Evolutionary conservation across 768 basidiomycete species (phyloP).

Genomic region (Coprinopsis sp.): DNA sequence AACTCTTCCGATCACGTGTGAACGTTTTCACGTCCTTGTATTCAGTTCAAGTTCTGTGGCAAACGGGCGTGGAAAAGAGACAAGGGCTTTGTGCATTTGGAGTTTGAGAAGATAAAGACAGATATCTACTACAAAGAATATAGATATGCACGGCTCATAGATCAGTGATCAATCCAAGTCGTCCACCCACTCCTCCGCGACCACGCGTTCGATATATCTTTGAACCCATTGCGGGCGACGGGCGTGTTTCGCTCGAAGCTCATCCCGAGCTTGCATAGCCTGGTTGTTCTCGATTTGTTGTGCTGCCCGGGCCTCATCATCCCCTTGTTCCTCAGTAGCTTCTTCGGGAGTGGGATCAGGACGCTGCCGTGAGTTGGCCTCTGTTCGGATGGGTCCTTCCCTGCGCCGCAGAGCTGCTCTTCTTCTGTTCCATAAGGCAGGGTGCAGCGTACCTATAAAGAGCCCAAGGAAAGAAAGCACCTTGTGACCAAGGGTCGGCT

Average conservation of each 20-base stretch:
- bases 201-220: conserved; percentile 60
- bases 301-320: conserved; percentile 22
- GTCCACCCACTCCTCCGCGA: conserved; percentile 64
- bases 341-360: conserved; percentile 13
- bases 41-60: background rate
- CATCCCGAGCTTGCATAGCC: conserved; percentile 34
- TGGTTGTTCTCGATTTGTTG: conserved; percentile 23
- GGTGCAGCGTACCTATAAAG: conserved; percentile 59
- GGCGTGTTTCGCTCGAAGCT: conserved; percentile 44
- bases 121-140: background rate
- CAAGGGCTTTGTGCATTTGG: background rate
- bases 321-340: conserved; percentile 16
- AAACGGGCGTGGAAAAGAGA: background rate
- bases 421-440: conserved; percentile 70
- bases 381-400: conserved; percentile 65
- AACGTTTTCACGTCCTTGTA: background rate
- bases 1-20: conserved; percentile 3
- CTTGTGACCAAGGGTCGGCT: conserved; percentile 50
- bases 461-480: conserved; percentile 49
- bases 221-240: conserved; percentile 59
- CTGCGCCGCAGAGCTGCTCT: conserved; percentile 52
- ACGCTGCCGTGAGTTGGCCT: conserved; percentile 45
- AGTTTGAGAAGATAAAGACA: background rate
- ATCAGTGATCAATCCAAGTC: conserved; percentile 44
- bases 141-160: conserved; percentile 9